Conservation (phyloP, 768 basidiomycete species). For the Imleria badia region DNA sequence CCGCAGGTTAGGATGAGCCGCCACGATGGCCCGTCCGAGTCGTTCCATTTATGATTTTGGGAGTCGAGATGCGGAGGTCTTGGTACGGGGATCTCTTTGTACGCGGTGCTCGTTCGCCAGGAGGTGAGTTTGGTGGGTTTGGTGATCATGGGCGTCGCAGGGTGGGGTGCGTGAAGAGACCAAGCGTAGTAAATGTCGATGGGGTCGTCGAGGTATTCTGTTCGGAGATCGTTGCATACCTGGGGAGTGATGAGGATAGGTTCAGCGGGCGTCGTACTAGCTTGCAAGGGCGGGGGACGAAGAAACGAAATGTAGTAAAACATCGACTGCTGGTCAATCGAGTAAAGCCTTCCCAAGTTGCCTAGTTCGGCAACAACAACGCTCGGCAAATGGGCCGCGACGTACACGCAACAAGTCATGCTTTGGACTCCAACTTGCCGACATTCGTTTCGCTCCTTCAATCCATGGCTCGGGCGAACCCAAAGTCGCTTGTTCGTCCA, state of each 20-base stretch:
- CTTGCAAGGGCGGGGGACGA: slow-evolving; percentile 71
- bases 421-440: slow-evolving; percentile 21
- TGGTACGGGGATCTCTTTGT: slow-evolving; percentile 72
- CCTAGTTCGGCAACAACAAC: slow-evolving; percentile 2
- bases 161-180: slow-evolving; percentile 35
- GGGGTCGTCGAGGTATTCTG: slow-evolving; percentile 57
- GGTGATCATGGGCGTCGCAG: slow-evolving; percentile 31
- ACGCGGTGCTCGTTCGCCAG: slow-evolving; percentile 65
- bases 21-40: slow-evolving; percentile 53
- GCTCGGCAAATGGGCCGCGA: background rate
- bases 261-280: slow-evolving; percentile 36
- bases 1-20: slow-evolving; percentile 57
- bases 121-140: slow-evolving; percentile 67
- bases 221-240: slow-evolving; percentile 87
- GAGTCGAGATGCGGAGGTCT: slow-evolving; percentile 47
- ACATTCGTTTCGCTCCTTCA: slow-evolving; percentile 19
- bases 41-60: background rate
- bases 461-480: slow-evolving; percentile 5
- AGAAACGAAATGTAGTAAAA: slow-evolving; percentile 90
- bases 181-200: slow-evolving; percentile 75
- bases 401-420: slow-evolving; percentile 12
- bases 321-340: no score
- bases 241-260: slow-evolving; percentile 72
- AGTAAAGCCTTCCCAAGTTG: no score
- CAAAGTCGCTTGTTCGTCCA: slow-evolving; percentile 23